Evolutionary conservation across 208 protist species (phyloP).

Genomic region (Leptomonas pyrrhocoris): DNA sequence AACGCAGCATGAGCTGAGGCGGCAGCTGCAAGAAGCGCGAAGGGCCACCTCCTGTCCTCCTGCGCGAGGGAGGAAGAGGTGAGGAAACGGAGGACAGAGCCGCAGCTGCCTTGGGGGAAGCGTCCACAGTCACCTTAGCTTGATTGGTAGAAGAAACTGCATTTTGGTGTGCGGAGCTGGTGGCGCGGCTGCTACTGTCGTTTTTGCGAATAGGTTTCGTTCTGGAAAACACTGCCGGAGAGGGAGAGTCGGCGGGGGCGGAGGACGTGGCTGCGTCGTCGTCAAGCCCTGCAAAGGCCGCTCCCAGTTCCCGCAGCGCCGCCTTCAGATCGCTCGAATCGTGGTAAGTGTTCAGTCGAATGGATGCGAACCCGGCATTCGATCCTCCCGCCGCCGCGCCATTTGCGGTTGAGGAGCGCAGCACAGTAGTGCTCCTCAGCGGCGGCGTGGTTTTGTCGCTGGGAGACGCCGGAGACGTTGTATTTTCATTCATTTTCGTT

Average conservation of each 20-base stretch:
- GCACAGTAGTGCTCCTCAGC: slow-evolving; percentile 25
- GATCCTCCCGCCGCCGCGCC: neutral
- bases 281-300: slow-evolving; percentile 9
- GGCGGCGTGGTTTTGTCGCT: neutral
- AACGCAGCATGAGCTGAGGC: slow-evolving; percentile 25
- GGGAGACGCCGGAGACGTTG: neutral
- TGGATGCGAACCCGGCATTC: slow-evolving; percentile 2
- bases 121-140: neutral
- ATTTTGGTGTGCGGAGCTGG: neutral
- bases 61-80: slow-evolving; percentile 1
- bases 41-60: neutral
- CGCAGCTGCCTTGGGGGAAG: neutral
- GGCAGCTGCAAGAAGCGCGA: slow-evolving; percentile 18
- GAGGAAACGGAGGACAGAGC: neutral
- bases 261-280: neutral
- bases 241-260: neutral
- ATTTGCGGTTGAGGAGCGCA: neutral
- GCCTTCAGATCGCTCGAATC: slow-evolving; percentile 37
- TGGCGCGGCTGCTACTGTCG: neutral
- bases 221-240: neutral
- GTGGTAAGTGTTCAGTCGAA: slow-evolving; percentile 33
- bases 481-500: slow-evolving; percentile 4
- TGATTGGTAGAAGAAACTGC: neutral
- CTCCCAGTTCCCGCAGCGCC: slow-evolving; percentile 29
- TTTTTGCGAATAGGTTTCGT: neutral